Evolutionary conservation across 768 basidiomycete species (phyloP), one percentile per base, ranked within the genome.

Genomic region (Lactarius tabidus): DNA sequence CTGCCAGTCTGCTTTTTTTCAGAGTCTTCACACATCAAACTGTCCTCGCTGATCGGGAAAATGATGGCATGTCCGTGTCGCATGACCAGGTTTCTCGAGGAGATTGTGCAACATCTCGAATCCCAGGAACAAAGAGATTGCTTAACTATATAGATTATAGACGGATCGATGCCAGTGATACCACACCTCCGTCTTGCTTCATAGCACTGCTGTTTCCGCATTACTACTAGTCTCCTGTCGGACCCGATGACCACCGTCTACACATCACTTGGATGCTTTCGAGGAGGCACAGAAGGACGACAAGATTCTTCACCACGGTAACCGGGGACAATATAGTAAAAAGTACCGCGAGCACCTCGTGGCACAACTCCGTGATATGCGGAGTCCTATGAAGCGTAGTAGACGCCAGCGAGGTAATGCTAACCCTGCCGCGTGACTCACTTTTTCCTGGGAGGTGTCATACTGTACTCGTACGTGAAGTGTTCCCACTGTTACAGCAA

Each of bases 21-120:
- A 8, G 41, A 8, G 15, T n/a, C 18, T 15, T 31, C 33, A n/a
- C n/a, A n/a, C n/a, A n/a, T n/a, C n/a, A n/a, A n/a, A n/a, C n/a
- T n/a, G n/a, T 70, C 1, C 57, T 69, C 5, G 6, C n/a, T n/a
- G 71, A 70, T 12, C 67, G 67, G 36, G 70, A 33, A 69, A 15
- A 70, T 70, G 9, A 70, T 70, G 15, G 60, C 67, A 10, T 41
- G 29, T 15, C 54, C 51, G 15, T 41, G 29, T 15, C 54, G 41
- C 1, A 43, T 70, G 15, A 43, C 31, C 10, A 66, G 63, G n/a
- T n/a, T n/a, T n/a, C n/a, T n/a, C n/a, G n/a, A n/a, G 66, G 67
- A 70, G 57, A 64, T 70, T 15, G 59, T 67, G 2, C 62, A n/a
- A n/a, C n/a, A n/a, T n/a, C n/a, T n/a, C n/a, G 45, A 53, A 33